phyloP scores from a whole-genome alignment of 176 grass and related monocot genomes.

The Carex scoparia region DNA sequence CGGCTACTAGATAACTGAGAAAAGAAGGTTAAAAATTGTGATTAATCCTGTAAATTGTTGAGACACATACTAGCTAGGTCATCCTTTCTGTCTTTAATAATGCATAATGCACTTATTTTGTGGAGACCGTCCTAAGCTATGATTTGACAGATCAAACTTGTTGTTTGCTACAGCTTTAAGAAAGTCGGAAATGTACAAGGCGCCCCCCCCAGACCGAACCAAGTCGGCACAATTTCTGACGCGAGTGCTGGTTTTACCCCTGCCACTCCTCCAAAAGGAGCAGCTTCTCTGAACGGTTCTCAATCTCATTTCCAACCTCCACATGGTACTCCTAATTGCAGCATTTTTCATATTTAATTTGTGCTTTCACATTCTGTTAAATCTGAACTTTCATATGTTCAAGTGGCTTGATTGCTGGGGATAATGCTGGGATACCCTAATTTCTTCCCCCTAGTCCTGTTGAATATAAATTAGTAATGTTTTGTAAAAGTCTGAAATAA shows the following conservation, averaged over 20 bases:
- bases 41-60: not conserved
- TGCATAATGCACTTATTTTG: not conserved
- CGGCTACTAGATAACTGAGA: not conserved
- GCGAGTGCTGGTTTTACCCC: slow-evolving; percentile 25
- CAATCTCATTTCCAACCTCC: slow-evolving; percentile 33
- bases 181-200: slow-evolving; percentile 61
- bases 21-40: not conserved
- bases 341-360: not conserved
- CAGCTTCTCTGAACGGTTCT: not conserved
- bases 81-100: not conserved
- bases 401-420: not conserved
- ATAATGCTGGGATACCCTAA: not conserved
- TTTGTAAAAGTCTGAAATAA: not conserved
- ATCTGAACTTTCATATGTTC: not conserved
- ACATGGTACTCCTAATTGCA: slow-evolving; percentile 4
- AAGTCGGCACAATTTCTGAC: slow-evolving; percentile 42
- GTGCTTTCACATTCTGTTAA: not conserved
- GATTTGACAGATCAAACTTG: not conserved
- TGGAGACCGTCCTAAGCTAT: not conserved
- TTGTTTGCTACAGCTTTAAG: slow-evolving; percentile 64
- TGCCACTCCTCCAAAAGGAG: slow-evolving; percentile 41
- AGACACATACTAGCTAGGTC: not conserved
- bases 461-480: not conserved
- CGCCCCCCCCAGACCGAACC: slow-evolving; percentile 54
- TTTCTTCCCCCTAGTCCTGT: not conserved